Base-by-base conservation (phyloP, 441 rosid genomes). In the Isatis lusitanica region DNA sequence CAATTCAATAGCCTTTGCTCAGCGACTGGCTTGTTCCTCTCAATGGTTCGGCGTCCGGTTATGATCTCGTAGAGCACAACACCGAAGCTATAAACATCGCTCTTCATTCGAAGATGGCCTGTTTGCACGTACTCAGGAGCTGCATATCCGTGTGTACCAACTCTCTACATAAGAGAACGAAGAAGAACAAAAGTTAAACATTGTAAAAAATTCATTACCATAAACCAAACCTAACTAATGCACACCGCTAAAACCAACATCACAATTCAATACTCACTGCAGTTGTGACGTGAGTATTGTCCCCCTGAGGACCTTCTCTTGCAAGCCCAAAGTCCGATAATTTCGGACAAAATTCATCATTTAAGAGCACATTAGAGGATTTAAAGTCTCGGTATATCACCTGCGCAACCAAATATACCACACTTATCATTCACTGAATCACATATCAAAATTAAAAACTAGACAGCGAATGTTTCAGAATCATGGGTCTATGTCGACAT, bases 301-400 rank as follows among this genome's bases (percentile, higher is more conserved):
- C 96, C 2, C 79, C 93, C 10, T 86, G 58, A 24, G 97, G 97
- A 28, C 98, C 98, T 72, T 89, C 96, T 84, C 98, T 83, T 1
- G 94, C 98, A 36, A 93, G 93, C 5, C 98, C 96, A 52, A 93
- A 94, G 83, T 94, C 98, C 0, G 98, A 92, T 74, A 93, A 89
- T 82, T 84, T 93, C 1, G 97, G 86, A n/a, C 81, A 79, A 38
- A 88, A 84, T 26, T 84, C 71, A 50, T 84, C 86, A 51, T 94
- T 85, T 80, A 92, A 58, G 40, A 94, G 81, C 16, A 94, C 89
- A 66, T 89, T 94, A 1, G 97, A 90, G 9, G 89, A 81, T 63
- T 94, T 94, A 79, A 89, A 88, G 65, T 94, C 97, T 43, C 97
- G 65, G 82, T 83, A 93, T 68, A 94, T 94, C 31, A 94, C 94